These are phyloP conservation scores for Diatrype stigma DNA, from an alignment of 2,329 filamentous ascomycete genomes.

Conservation along the genomic window DNA sequence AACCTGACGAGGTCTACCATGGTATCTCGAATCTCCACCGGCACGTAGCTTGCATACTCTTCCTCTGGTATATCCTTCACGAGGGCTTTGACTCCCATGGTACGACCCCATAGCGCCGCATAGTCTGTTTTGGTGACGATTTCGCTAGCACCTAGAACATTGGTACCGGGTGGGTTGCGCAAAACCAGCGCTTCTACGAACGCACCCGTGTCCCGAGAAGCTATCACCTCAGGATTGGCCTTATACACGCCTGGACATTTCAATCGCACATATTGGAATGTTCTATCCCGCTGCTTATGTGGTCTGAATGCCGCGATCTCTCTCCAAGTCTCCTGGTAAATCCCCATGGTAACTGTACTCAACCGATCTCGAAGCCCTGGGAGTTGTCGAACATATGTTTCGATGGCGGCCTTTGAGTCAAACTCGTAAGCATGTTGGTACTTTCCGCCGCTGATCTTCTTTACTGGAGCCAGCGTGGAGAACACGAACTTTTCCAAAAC, in stretches of 20 bases:
- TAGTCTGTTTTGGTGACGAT: slow-evolving; percentile 8
- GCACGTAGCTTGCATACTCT: slow-evolving; percentile 6
- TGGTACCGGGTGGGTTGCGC: slow-evolving; percentile 6
- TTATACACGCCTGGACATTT: background rate
- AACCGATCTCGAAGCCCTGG: slow-evolving; percentile 9
- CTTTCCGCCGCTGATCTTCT: slow-evolving; percentile 15
- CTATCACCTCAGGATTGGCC: slow-evolving; percentile 5
- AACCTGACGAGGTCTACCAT: slow-evolving; percentile 8
- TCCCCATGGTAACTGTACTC: slow-evolving; percentile 11
- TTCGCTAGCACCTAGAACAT: slow-evolving; percentile 7
- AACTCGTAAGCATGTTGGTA: slow-evolving; percentile 25
- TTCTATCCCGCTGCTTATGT: slow-evolving; percentile 9
- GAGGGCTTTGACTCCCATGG: slow-evolving; percentile 5
- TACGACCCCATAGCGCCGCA: slow-evolving; percentile 7
- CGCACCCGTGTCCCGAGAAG: slow-evolving; percentile 10
- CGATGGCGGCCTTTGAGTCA: slow-evolving; percentile 20
- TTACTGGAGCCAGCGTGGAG: slow-evolving; percentile 19
- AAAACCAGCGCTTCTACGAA: slow-evolving; percentile 13
- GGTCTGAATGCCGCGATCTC: slow-evolving; percentile 4
- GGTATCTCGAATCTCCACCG: slow-evolving; percentile 1
- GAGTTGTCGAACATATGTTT: slow-evolving; percentile 1
- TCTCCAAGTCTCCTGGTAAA: slow-evolving; percentile 13
- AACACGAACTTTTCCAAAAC: slow-evolving; percentile 23
- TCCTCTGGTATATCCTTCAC: slow-evolving; percentile 6
- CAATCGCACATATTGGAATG: slow-evolving; percentile 3